A percentile compares a stretch with the other conserved stretches of the same genome.
These are phyloP conservation scores for Nicotiana undulata DNA, from an alignment of 257 asterid genomes.

Conservation along the genomic window DNA sequence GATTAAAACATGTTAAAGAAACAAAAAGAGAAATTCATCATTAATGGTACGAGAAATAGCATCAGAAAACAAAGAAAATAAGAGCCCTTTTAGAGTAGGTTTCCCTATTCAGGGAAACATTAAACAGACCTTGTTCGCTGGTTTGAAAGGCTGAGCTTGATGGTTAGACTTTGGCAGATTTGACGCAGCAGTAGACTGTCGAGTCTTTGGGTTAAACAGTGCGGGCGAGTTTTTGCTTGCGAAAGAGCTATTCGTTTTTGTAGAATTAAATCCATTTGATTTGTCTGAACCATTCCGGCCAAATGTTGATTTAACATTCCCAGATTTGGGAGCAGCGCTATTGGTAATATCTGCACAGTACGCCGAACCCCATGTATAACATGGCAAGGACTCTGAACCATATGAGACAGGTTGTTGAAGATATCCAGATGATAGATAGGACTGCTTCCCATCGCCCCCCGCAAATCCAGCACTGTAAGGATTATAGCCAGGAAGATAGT, in stretches of 20 bases:
- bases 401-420: slow-evolving; percentile 39
- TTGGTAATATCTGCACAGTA: slow-evolving; percentile 39
- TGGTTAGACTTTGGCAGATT: slow-evolving; percentile 33
- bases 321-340: slow-evolving; percentile 27
- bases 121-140: slow-evolving; percentile 43
- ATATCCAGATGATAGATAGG: slow-evolving; percentile 40
- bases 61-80: not conserved
- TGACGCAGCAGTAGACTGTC: slow-evolving; percentile 26
- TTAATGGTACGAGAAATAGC: not conserved
- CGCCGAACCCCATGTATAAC: slow-evolving; percentile 37
- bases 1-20: not conserved
- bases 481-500: slow-evolving; percentile 53
- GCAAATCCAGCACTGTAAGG: slow-evolving; percentile 52
- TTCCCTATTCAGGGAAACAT: not conserved
- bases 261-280: slow-evolving; percentile 28
- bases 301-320: slow-evolving; percentile 25
- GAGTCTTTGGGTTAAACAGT: slow-evolving; percentile 34
- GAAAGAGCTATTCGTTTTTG: slow-evolving; percentile 23
- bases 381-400: slow-evolving; percentile 49
- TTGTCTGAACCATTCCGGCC: slow-evolving; percentile 37
- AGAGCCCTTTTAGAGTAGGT: not conserved
- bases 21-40: not conserved
- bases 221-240: slow-evolving; percentile 24
- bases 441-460: slow-evolving; percentile 51
- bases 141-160: slow-evolving; percentile 46